Conservation (phyloP, 805 yeast species). For the Spencermartinsiella europaea region DNA sequence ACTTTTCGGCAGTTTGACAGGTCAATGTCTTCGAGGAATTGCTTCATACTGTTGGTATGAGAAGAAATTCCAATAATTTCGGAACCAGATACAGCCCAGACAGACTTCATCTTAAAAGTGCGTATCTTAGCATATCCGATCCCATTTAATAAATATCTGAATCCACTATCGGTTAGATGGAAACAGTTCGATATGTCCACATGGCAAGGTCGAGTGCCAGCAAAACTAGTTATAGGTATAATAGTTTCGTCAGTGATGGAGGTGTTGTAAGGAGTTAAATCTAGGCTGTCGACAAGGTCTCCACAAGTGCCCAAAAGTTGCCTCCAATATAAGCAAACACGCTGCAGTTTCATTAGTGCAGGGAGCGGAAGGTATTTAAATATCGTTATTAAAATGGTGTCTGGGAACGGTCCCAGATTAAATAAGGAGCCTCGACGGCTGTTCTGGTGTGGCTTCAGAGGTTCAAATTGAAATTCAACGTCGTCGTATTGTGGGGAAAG, state of each 20-base stretch:
- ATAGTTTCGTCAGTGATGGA: slow-evolving; percentile 53
- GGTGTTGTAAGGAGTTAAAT: slow-evolving; percentile 59
- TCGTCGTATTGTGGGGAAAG: neutral
- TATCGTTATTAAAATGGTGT: slow-evolving; percentile 48
- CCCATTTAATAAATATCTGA: slow-evolving; percentile 63
- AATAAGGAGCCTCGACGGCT: slow-evolving; percentile 51
- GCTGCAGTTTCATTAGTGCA: slow-evolving; percentile 53
- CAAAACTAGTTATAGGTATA: slow-evolving; percentile 58
- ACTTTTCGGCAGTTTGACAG: slow-evolving; percentile 70
- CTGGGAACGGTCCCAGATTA: slow-evolving; percentile 57
- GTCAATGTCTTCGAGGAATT: slow-evolving; percentile 53
- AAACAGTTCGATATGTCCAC: slow-evolving; percentile 69
- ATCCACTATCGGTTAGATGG: slow-evolving; percentile 73
- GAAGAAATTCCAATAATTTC: slow-evolving; percentile 75
- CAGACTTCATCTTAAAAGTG: slow-evolving; percentile 55
- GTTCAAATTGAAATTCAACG: neutral
- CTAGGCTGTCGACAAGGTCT: slow-evolving; percentile 46
- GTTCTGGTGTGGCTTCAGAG: neutral
- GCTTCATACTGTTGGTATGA: slow-evolving; percentile 54
- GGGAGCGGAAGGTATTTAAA: slow-evolving; percentile 52
- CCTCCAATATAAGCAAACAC: slow-evolving; percentile 64
- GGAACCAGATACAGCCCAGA: slow-evolving; percentile 77
- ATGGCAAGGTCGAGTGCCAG: slow-evolving; percentile 57
- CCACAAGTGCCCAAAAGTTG: slow-evolving; percentile 56
- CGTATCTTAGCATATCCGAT: slow-evolving; percentile 62